Evolutionary conservation across 2,329 filamentous ascomycete genomes (phyloP), one percentile per base, ranked within the genome.

Genomic region (Colletotrichum sp.): DNA sequence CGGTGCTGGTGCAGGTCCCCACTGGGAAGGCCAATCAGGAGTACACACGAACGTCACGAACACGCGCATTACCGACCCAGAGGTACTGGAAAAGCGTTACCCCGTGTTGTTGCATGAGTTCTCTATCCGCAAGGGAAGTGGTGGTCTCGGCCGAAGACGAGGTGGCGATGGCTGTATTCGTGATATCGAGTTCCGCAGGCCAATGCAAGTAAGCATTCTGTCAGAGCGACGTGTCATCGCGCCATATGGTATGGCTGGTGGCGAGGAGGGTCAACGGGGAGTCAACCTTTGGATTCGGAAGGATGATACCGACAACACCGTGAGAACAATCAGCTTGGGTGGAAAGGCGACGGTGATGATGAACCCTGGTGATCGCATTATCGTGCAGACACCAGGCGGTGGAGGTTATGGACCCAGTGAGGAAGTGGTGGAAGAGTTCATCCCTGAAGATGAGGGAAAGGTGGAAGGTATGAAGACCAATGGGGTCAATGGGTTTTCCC

Each of bases 31-130:
- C 1, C 77, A 79, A 0, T 80, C 79, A 12, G 84, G 80, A 0
- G 82, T 85, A 1, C 82, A 85, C 28, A 80, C 78, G 0, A 82
- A 88, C 68, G 83, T 87, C 81, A 85, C 82, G 2, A 85, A 85
- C 55, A 85, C 84, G 0, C 80, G 84, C n/a, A 84, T 84, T 30
- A 83, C 83, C 2, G 84, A 85, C 18, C 80, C 82, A 0, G 84
- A 85, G 79, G 81, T 84, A 5, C 69, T 85, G 4, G 84, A 85
- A 76, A 81, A 82, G 72, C 78, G 84, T 1, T 85, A 85, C 28
- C 84, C 84, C 0, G 77, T 80, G 8, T 77, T 85, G 18, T 76
- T 85, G 0, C 81, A 81, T 8, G 79, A 82, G 63, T 85, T 85
- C 55, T 79, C 72, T 1, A 79, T 85, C 16, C 80, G 84, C 0